Conservation (phyloP, 352 stramenopile genomes). For the Phytophthora niederhauseri region DNA sequence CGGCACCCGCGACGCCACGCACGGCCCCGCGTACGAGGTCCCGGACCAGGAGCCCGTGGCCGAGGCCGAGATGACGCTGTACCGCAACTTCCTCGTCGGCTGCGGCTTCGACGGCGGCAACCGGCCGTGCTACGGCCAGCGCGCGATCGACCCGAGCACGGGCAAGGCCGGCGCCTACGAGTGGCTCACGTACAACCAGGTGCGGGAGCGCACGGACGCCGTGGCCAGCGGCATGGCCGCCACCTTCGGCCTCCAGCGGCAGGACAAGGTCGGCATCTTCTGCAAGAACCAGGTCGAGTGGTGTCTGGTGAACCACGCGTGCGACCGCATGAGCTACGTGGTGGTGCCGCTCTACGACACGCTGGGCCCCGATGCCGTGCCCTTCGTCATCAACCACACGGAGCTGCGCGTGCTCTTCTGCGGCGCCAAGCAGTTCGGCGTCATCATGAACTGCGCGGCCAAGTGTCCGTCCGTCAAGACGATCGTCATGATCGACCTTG, state of each 20-base stretch:
- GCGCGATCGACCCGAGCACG: constrained; percentile 36
- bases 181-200: constrained; percentile 60
- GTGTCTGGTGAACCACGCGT: constrained; percentile 40
- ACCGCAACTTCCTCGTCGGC: constrained; percentile 43
- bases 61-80: constrained; percentile 38
- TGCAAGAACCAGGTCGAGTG: constrained; percentile 54
- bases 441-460: constrained; percentile 36
- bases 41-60: constrained; percentile 23
- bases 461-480: constrained; percentile 42
- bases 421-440: constrained; percentile 40
- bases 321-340: constrained; percentile 46
- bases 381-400: constrained; percentile 59
- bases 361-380: constrained; percentile 48
- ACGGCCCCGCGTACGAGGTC: constrained; percentile 39
- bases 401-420: constrained; percentile 47
- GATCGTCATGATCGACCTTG: constrained; percentile 41
- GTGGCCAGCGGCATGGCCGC: constrained; percentile 40
- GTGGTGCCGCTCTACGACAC: constrained; percentile 64
- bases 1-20: constrained; percentile 32
- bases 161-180: constrained; percentile 43
- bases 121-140: constrained; percentile 40
- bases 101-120: constrained; percentile 27
- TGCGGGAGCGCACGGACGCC: constrained; percentile 34
- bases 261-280: constrained; percentile 53
- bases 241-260: constrained; percentile 37